Conservation (phyloP, 306 rosid genomes). For the Rosa chinensis region DNA sequence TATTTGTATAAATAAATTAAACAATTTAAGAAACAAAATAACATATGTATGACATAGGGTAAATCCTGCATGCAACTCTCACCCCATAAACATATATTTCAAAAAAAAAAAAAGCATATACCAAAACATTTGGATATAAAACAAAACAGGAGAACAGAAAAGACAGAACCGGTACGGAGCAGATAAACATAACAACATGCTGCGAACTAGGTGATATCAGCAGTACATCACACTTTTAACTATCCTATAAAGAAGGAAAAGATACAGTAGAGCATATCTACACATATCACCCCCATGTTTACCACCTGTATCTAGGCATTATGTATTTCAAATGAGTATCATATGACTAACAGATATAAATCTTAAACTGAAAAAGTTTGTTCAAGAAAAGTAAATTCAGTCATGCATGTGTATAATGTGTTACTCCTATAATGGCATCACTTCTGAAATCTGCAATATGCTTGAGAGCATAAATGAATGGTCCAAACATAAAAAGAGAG, state of each 20-base stretch:
- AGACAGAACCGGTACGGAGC: background rate
- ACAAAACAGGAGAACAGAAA: background rate
- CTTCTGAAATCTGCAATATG: background rate
- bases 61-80: background rate
- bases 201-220: background rate
- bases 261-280: background rate
- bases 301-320: background rate
- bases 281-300: background rate
- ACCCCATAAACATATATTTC: background rate
- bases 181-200: constrained; percentile 4
- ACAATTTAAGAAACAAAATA: background rate
- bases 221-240: background rate
- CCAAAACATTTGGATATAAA: background rate
- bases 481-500: background rate
- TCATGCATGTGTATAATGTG: background rate
- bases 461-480: background rate
- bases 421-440: background rate
- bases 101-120: background rate
- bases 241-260: background rate
- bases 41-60: background rate
- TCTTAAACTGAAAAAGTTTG: background rate
- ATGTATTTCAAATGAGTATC: background rate
- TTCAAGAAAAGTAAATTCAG: background rate
- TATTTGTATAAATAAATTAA: constrained; percentile 6
- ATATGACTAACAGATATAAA: background rate